Evolutionary conservation across 768 basidiomycete species (phyloP).

Genomic region (Rhodotorula kratochvilovae): DNA sequence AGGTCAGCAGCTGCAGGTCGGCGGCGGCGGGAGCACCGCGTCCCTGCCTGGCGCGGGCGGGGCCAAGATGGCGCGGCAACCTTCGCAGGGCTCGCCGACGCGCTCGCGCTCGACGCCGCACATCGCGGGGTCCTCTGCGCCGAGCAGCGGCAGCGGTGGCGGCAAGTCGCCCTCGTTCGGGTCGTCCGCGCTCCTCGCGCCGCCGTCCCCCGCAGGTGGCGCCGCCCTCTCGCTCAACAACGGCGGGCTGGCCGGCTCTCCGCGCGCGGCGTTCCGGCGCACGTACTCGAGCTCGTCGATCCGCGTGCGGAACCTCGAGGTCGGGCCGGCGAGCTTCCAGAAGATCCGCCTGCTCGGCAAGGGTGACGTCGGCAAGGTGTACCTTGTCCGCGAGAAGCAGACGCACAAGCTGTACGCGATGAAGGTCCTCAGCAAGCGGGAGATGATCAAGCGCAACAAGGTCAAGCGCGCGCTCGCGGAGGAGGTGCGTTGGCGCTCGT

Average conservation of each 20-base stretch:
- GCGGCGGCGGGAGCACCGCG: not conserved
- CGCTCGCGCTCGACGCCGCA: conserved; percentile 30
- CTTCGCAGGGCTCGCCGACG: conserved; percentile 23
- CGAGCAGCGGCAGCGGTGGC: no score
- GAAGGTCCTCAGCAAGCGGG: conserved; percentile 99
- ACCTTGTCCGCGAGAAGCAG: conserved; percentile 98
- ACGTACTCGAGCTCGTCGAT: conserved; percentile 98
- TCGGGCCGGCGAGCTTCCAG: conserved; percentile 85
- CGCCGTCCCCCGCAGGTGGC: conserved; percentile 27
- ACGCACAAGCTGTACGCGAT: conserved; percentile 91
- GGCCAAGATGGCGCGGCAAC: not conserved
- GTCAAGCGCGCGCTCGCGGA: conserved; percentile 97
- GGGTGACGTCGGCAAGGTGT: conserved; percentile 97
- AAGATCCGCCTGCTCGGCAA: conserved; percentile 98
- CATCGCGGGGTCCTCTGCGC: not conserved
- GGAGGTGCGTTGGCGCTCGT: conserved; percentile 54
- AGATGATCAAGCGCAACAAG: conserved; percentile 99
- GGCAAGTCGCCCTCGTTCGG: conserved; percentile 6
- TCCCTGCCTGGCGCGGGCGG: not conserved
- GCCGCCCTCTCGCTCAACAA: conserved; percentile 19
- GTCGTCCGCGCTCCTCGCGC: conserved; percentile 14
- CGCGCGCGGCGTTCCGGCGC: conserved; percentile 62
- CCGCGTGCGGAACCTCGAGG: conserved; percentile 78
- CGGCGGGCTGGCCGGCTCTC: conserved; percentile 30
- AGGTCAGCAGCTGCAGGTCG: not conserved